phyloP scores from a whole-genome alignment of 1,284 basidiomycete species.

The Tylopilus sp. region DNA sequence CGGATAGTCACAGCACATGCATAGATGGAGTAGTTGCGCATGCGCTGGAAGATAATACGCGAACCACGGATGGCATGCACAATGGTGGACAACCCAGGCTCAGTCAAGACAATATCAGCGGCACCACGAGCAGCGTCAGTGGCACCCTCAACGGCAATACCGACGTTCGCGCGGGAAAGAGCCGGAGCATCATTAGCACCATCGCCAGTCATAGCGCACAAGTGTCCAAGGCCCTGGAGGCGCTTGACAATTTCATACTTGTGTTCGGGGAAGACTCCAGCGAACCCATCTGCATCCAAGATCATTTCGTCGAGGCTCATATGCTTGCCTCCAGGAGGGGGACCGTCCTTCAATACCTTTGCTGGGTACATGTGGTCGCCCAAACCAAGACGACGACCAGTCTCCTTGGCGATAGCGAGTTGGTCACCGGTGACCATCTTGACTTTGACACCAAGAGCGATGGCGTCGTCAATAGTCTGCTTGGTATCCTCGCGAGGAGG shows the following conservation, averaged over 20 bases:
- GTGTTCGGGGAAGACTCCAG: conserved; percentile 87
- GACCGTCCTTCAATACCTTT: conserved; percentile 80
- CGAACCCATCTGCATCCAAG: conserved; percentile 75
- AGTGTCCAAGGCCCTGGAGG: conserved; percentile 75
- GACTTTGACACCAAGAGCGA: conserved; percentile 94
- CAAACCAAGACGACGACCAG: conserved; percentile 92
- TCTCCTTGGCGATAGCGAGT: conserved; percentile 99
- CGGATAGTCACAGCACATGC: conserved; percentile 90
- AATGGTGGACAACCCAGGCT: conserved; percentile 83
- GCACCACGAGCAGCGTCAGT: conserved; percentile 84
- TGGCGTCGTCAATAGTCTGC: conserved; percentile 97
- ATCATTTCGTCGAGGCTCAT: conserved; percentile 77
- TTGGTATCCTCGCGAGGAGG: conserved; percentile 98
- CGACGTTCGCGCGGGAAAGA: conserved; percentile 80
- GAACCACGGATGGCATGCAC: conserved; percentile 84
- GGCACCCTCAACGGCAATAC: conserved; percentile 86
- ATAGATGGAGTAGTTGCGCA: conserved; percentile 83
- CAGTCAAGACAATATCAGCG: conserved; percentile 81
- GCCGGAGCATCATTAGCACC: conserved; percentile 87
- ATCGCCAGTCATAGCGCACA: conserved; percentile 82
- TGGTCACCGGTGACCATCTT: conserved; percentile 99
- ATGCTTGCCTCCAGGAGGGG: conserved; percentile 65
- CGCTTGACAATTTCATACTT: conserved; percentile 84
- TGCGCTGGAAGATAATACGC: conserved; percentile 85
- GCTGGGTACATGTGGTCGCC: conserved; percentile 88